These are phyloP conservation scores for Tricholoma sp. DNA, from an alignment of 768 basidiomycete species.

Conservation along the genomic window DNA sequence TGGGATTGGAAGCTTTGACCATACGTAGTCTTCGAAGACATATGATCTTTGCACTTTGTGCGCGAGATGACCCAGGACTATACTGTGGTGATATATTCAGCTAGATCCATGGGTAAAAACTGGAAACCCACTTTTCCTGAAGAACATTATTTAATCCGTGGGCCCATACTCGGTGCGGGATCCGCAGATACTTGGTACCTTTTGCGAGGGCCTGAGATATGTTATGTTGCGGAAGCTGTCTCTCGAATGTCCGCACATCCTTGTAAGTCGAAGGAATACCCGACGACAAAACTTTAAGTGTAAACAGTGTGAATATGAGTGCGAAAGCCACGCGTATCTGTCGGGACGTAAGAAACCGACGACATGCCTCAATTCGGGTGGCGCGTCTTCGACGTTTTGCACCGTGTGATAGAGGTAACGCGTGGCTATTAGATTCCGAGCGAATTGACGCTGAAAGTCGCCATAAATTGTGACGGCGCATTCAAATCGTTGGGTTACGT, in stretches of 20 bases:
- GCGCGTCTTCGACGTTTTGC: not conserved
- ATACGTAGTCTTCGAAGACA: constrained; percentile 56
- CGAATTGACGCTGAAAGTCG: not conserved
- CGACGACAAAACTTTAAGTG: not conserved
- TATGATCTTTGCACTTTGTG: constrained; percentile 42
- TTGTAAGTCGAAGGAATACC: constrained; percentile 3
- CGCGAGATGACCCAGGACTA: constrained; percentile 46
- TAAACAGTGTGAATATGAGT: not conserved
- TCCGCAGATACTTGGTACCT: not conserved
- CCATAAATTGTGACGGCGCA: not conserved
- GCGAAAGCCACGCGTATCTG: not conserved
- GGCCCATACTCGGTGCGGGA: constrained; percentile 16
- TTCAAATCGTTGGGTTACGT: not conserved
- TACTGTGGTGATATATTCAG: constrained; percentile 17
- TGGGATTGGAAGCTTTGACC: constrained; percentile 46
- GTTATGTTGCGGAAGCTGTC: constrained; percentile 6
- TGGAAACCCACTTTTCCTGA: constrained; percentile 25
- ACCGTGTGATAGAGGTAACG: not conserved
- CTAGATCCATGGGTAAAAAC: not conserved
- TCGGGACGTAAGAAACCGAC: not conserved
- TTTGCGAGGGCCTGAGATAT: not conserved
- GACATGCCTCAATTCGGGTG: not conserved
- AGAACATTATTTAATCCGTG: constrained; percentile 56
- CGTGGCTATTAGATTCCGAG: not conserved
- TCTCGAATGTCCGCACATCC: constrained; percentile 1